phyloP scores from a whole-genome alignment of 352 stramenopile species.

The Globisporangium radiosum region DNA sequence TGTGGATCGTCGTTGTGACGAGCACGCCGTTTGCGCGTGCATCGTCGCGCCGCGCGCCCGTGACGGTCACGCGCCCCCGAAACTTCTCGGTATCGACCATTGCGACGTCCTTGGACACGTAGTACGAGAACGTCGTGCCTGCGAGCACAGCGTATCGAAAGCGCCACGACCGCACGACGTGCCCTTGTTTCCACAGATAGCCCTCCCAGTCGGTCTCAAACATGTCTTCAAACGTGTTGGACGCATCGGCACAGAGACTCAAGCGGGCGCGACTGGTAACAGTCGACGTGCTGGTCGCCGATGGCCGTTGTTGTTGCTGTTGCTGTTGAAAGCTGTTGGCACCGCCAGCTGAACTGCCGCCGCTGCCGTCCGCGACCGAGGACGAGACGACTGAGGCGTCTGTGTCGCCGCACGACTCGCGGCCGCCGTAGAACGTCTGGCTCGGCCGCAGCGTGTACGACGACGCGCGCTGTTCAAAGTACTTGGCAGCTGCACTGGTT shows the following conservation, averaged over 20 bases:
- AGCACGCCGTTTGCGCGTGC: slow-evolving; percentile 65
- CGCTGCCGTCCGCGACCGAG: slow-evolving; percentile 44
- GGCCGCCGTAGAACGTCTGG: slow-evolving; percentile 51
- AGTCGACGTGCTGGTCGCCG: not conserved
- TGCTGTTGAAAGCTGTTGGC: slow-evolving; percentile 11
- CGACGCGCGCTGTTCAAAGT: slow-evolving; percentile 19
- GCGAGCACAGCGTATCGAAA: slow-evolving; percentile 81
- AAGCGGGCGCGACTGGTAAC: slow-evolving; percentile 25
- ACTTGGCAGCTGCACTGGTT: slow-evolving; percentile 10
- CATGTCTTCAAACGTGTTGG: slow-evolving; percentile 68
- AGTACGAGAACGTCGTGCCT: slow-evolving; percentile 77
- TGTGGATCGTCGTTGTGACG: slow-evolving; percentile 85
- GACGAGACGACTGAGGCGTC: slow-evolving; percentile 54
- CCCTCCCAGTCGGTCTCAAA: slow-evolving; percentile 87
- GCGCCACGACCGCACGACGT: slow-evolving; percentile 81
- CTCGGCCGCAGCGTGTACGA: slow-evolving; percentile 57
- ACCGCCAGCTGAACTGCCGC: slow-evolving; percentile 17
- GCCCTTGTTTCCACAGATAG: slow-evolving; percentile 85
- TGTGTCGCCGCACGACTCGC: slow-evolving; percentile 32
- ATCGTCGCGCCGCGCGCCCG: slow-evolving; percentile 57
- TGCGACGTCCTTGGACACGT: slow-evolving; percentile 74
- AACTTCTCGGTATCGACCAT: slow-evolving; percentile 80
- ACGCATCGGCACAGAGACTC: slow-evolving; percentile 68
- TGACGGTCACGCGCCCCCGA: slow-evolving; percentile 73
- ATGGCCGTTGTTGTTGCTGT: not conserved